phyloP scores from a whole-genome alignment of 352 stramenopile species.

The Phytophthora quininea region DNA sequence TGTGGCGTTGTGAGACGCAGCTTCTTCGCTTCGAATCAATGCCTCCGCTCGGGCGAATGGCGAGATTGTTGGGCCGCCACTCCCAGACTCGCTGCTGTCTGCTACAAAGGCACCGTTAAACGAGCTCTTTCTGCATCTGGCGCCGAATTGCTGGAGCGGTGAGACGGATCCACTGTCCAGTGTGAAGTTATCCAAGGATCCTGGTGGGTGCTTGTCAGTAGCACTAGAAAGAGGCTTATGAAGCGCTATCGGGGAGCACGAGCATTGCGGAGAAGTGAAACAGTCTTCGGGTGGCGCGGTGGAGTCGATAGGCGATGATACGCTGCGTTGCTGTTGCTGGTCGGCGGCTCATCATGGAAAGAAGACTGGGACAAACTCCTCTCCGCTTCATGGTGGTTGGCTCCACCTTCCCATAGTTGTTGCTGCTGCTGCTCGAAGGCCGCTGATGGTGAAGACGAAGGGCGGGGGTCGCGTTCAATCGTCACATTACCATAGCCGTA shows the following conservation, averaged over 20 bases:
- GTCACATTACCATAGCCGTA: constrained; percentile 83
- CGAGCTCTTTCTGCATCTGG: constrained; percentile 41
- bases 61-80: constrained; percentile 4
- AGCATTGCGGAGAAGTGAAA: constrained; percentile 49
- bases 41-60: constrained; percentile 34
- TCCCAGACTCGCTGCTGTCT: constrained; percentile 27
- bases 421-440: constrained; percentile 40
- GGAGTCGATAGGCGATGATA: constrained; percentile 68
- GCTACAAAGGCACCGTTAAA: constrained; percentile 53
- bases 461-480: constrained; percentile 49
- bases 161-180: constrained; percentile 40
- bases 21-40: constrained; percentile 1
- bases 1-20: background rate
- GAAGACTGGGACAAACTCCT: constrained; percentile 38
- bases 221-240: constrained; percentile 21
- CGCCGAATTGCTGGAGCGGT: constrained; percentile 16
- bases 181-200: constrained; percentile 74
- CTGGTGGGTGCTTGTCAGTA: constrained; percentile 38
- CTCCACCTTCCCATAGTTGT: constrained; percentile 42
- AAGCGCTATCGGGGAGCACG: constrained; percentile 39
- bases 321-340: constrained; percentile 27
- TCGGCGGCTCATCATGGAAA: constrained; percentile 45
- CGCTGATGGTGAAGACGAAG: constrained; percentile 32
- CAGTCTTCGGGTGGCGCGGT: constrained; percentile 68
- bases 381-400: constrained; percentile 32